Conservation (phyloP, 495 filamentous ascomycete species). For the Jackrogersella multiformis region DNA sequence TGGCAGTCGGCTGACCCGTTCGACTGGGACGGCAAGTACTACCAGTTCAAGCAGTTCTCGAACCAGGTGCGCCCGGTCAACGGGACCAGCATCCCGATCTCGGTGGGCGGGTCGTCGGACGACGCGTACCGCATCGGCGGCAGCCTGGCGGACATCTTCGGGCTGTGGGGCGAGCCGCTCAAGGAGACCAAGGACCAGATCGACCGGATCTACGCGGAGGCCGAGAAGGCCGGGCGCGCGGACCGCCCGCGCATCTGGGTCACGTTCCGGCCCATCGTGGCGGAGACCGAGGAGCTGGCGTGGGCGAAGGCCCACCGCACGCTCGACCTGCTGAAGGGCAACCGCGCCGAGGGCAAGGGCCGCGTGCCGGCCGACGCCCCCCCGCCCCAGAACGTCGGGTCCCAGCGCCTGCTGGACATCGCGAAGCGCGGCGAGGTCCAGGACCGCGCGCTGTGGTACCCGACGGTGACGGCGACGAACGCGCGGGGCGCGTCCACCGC, state of each 20-base stretch:
- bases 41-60: conserved; percentile 61
- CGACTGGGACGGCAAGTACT: conserved; percentile 63
- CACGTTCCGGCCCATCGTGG: conserved; percentile 63
- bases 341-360: conserved; percentile 47
- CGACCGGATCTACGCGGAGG: conserved; percentile 61
- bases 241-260: conserved; percentile 65
- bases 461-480: conserved; percentile 64
- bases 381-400: conserved; percentile 62
- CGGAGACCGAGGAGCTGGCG: conserved; percentile 64
- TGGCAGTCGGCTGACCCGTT: conserved; percentile 63
- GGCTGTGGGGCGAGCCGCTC: conserved; percentile 65
- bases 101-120: conserved; percentile 62
- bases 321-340: conserved; percentile 51
- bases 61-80: conserved; percentile 60
- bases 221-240: conserved; percentile 53
- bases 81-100: conserved; percentile 58
- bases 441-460: conserved; percentile 65
- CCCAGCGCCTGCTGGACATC: conserved; percentile 62
- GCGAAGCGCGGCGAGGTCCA: conserved; percentile 63
- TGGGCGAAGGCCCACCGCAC: conserved; percentile 63
- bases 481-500: conserved; percentile 65
- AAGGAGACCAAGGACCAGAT: conserved; percentile 66
- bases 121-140: conserved; percentile 64
- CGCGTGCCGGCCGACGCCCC: conserved; percentile 45
- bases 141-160: conserved; percentile 63